Evolutionary conservation across 257 asterid genomes (phyloP), one percentile per base, ranked within the genome.

Genomic region (Mitragyna speciosa): DNA sequence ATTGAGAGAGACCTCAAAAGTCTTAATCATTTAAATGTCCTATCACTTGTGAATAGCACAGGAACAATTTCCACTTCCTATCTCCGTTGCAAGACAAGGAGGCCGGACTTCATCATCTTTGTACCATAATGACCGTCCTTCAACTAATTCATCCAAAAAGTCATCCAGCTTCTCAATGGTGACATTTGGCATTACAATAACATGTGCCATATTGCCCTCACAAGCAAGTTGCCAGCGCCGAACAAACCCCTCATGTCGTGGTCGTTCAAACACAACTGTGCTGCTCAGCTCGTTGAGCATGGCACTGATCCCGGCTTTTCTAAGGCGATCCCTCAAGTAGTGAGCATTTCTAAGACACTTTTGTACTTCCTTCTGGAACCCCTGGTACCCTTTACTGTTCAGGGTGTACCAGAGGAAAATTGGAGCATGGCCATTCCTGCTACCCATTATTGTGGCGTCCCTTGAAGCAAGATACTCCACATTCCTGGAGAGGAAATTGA

Each of bases 401-500:
- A 92, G 84, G 30, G 99, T 93, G 90, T 90, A 93, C 99, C 99
- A 95, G 12, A 95, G 89, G 88, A 95, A 95, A 83, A 95, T 88
- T 47, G 99, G 98, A 58, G 99, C 98, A 72, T 95, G 99, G 45
- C 99, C 99, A 19, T 95, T 95, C 61, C 99, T 89, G 86, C 98
- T 93, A 56, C 99, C 99, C 99, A 95, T 93, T 89, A 95, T 95
- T 71, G 98, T 95, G 22, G 99, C 99, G 59, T 95, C 99, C 87
- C 97, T 85, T 28, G 99, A 95, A 80, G 99, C 99, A 36, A 95
- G 98, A 80, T 95, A 93, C 85, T 95, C 98, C 30, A 95, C 96
- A 71, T 95, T 92, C 12, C 97, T 90, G 4, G 99, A 91, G 47
- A 95, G 98, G 66, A 88, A 86, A 36, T 90, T 91, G 30, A 95